These are phyloP conservation scores for Hippophae tibetana DNA, from an alignment of 306 rosid species.

Conservation along the genomic window DNA sequence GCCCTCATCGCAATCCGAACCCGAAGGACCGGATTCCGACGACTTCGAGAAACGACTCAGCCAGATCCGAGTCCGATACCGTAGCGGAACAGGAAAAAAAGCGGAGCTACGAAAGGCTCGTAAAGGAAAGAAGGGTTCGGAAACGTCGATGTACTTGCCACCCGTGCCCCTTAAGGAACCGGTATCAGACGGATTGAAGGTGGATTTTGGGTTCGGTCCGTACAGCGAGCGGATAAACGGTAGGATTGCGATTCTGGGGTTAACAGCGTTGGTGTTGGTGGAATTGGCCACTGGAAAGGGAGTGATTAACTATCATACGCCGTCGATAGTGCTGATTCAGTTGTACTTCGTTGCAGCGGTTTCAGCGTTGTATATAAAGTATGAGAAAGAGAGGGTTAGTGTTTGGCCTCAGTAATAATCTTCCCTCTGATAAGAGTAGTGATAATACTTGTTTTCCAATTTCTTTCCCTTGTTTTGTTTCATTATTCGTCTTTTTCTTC, in stretches of 20 bases:
- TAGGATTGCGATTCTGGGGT: constrained; percentile 53
- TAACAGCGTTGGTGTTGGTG: constrained; percentile 65
- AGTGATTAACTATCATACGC: constrained; percentile 60
- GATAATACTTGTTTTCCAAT: background rate
- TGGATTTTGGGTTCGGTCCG: constrained; percentile 64
- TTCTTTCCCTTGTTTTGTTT: too few species aligned
- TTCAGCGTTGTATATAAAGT: constrained; percentile 51
- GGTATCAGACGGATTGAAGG: constrained; percentile 53
- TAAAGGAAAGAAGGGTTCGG: constrained; percentile 34
- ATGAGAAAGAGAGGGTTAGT: constrained; percentile 69
- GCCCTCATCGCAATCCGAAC: background rate
- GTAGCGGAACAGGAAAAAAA: constrained; percentile 81
- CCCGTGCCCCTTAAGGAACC: constrained; percentile 72
- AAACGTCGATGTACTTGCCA: constrained; percentile 46
- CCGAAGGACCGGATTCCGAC: constrained; percentile 20
- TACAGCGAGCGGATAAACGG: constrained; percentile 77
- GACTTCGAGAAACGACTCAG: constrained; percentile 45
- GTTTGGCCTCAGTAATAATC: constrained; percentile 42
- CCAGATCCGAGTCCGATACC: constrained; percentile 47
- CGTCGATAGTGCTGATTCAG: constrained; percentile 53
- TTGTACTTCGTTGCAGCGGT: constrained; percentile 72
- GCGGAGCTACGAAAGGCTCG: constrained; percentile 52
- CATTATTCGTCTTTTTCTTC: background rate
- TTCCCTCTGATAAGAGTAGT: background rate
- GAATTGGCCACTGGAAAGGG: constrained; percentile 83